Base-by-base conservation (phyloP, 495 filamentous ascomycete genomes). In the Friedmanniomyces simplex region DNA sequence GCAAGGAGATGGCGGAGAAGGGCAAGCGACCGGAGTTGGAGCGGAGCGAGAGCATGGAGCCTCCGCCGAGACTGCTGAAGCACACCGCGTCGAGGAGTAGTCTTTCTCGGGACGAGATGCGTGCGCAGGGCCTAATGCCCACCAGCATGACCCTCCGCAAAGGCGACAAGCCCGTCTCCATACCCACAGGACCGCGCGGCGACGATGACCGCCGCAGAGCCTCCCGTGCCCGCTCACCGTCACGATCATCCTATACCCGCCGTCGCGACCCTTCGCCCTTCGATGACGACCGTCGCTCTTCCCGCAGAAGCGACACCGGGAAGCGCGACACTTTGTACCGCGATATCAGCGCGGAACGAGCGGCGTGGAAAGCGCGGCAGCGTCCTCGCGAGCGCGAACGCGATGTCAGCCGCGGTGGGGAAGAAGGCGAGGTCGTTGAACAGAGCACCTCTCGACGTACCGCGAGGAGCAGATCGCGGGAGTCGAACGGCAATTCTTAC, bases 1-100 rank as follows among this genome's bases (percentile, higher is more conserved):
- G 81, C 48, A 75, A 82, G 60, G 76, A 82, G 52, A 71, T 79
- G 42, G 79, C 80, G 14, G 81, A 80, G 16, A 85, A 83, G 59
- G 74, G 78, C 7, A 71, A 75, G 25, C 77, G 80, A 57, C 78
- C 77, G 3, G 79, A 83, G 41, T 76, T 80, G 41, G 82, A 85
- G 51, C 64, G 72, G 26, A 73, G 71, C 8, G 73, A 70, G 47
- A 74, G 73, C 16, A 63, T 76, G 47, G 76, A 76, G 56, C 72
- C 74, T 20, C 75, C 74, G 11, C 58, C 65, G 41, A 69, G 72
- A 11, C 51, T 59, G 6, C 24, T 37, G 16, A 36, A 37, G 14
- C 69, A 69, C 48, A 52, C 63, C 11, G 57, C 66, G 1, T 67
- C 70, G 11, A 63, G 67, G n/a, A 68, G 66, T 26, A 66, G 66